Evolutionary conservation across 108 stramenopile species (phyloP).

Genomic region (Tribonema minus): DNA sequence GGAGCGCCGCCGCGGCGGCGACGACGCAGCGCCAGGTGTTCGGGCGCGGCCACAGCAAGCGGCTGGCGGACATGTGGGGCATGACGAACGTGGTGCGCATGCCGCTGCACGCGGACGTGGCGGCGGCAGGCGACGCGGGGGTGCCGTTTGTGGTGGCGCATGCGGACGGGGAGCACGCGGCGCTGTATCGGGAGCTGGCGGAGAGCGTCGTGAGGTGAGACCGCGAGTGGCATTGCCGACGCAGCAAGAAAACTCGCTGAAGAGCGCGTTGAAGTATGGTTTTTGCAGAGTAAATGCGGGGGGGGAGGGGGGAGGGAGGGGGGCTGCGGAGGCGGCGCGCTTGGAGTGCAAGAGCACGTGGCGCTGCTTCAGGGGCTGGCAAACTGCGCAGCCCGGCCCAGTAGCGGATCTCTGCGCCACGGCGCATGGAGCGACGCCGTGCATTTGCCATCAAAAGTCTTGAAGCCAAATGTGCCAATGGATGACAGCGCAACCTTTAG

Average conservation of each 20-base stretch:
- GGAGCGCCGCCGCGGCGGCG: neutral
- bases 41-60: slow-evolving; percentile 32
- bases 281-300: neutral
- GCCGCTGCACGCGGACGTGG: slow-evolving; percentile 33
- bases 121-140: slow-evolving; percentile 30
- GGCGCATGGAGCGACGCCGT: too few relatives aligned
- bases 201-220: slow-evolving; percentile 2
- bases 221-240: too few relatives aligned
- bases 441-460: too few relatives aligned
- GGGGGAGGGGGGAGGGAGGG: neutral
- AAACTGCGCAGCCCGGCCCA: too few relatives aligned
- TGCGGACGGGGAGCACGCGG: slow-evolving; percentile 15
- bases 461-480: too few relatives aligned
- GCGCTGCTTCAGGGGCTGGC: slow-evolving; percentile 2
- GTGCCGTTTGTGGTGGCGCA: slow-evolving; percentile 24
- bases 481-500: too few relatives aligned
- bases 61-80: slow-evolving; percentile 53
- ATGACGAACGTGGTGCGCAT: slow-evolving; percentile 34
- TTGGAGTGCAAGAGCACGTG: neutral
- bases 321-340: neutral
- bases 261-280: neutral
- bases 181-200: slow-evolving; percentile 16
- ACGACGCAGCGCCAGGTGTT: slow-evolving; percentile 10
- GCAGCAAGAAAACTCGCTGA: too few relatives aligned
- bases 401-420: too few relatives aligned